Conservation (phyloP, 148 eudicot genomes). For the Spergularia marina region DNA sequence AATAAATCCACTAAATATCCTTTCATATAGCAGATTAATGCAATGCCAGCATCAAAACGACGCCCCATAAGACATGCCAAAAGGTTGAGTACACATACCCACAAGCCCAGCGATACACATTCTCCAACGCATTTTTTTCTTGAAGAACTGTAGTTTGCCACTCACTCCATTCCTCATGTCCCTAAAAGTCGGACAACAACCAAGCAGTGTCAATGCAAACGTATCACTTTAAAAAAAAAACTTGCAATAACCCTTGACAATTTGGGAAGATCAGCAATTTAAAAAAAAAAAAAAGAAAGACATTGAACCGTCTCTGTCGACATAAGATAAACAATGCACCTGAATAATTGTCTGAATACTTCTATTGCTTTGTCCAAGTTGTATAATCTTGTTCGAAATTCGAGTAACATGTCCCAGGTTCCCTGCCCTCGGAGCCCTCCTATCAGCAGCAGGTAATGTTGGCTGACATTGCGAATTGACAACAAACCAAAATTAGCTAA, state of each 20-base stretch:
- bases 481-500: constrained; percentile 11
- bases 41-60: not conserved
- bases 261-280: not conserved
- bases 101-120: constrained; percentile 90
- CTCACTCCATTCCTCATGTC: constrained; percentile 64
- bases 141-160: constrained; percentile 75
- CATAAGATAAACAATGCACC: constrained; percentile 38
- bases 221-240: not conserved
- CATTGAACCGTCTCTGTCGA: not conserved
- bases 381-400: constrained; percentile 81
- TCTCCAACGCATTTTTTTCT: constrained; percentile 72
- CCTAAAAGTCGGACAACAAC: constrained; percentile 39
- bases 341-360: constrained; percentile 60
- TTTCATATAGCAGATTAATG: not conserved
- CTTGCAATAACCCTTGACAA: not conserved
- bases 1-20: not conserved
- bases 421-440: constrained; percentile 65
- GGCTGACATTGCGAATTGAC: constrained; percentile 55
- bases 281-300: constrained; percentile 11
- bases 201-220: constrained; percentile 12
- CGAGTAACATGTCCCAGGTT: constrained; percentile 86
- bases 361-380: constrained; percentile 53
- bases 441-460: constrained; percentile 67
- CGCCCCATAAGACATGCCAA: not conserved
- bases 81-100: constrained; percentile 55